Base-by-base conservation (phyloP, 768 basidiomycete species). In the Rhodotorula kratochvilovae region DNA sequence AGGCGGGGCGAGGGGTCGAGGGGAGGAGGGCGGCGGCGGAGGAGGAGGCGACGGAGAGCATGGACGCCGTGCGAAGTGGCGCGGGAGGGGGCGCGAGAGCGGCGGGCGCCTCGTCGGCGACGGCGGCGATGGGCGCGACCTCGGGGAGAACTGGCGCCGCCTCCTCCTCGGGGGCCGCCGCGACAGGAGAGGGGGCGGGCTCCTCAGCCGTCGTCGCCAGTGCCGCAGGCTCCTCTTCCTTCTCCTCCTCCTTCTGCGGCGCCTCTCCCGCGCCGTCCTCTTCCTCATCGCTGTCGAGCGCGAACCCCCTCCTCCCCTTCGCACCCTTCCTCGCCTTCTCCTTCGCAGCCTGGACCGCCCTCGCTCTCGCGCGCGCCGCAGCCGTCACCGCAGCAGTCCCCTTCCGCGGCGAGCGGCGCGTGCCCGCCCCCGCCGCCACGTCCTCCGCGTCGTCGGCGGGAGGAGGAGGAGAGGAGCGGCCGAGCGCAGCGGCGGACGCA, bases 321-420 rank as follows among this genome's bases (percentile, higher is more conserved):
- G 21, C n/a, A 39, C 42, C 29, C 35, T 39, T 63, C 29, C 2
- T 33, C 39, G 42, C 54, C 48, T 54, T 61, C 17, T 31, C 56
- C 58, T 35, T 45, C n/a, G 68, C 68, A 5, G 68, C 68, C 31
- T 29, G 54, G 21, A 70, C 58, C 15, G 68, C 68, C 27, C 63
- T 42, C n/a, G 65, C 59, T 57, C 66, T 55, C 70, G 66, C 66
- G 43, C 56, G 46, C 48, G 12, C n/a, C 21, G 55, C 56, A 10
- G 70, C 65, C 33, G 62, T 59, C 50, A 36, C 62, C 61, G 65
- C 61, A n/a, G 54, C 61, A 54, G 33, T 63, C 39, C 62, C 27
- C 39, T 58, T 58, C 23, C 56, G 35, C 36, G 56, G 56, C 15
- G 36, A 39, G n/a, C 56, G 35, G 25, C 70, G 43, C 29, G n/a